A percentile compares a stretch with the other conserved stretches of the same genome.
phyloP scores from a whole-genome alignment of 2,329 filamentous ascomycete species.

The Akanthomyces lecanii region DNA sequence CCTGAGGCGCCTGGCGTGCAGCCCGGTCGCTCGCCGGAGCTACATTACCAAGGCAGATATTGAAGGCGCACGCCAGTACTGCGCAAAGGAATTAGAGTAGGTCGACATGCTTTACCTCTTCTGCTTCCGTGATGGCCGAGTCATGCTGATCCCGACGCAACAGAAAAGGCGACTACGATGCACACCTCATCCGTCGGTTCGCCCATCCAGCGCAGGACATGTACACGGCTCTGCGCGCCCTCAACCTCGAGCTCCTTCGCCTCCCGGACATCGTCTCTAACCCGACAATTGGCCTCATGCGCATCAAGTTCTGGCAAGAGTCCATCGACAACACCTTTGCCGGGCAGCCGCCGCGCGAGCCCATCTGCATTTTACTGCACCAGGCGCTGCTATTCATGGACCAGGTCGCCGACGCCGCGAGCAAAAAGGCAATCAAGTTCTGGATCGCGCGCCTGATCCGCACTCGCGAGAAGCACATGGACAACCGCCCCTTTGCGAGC shows the following conservation, averaged over 20 bases:
- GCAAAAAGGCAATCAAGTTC: constrained; percentile 56
- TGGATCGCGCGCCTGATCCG: constrained; percentile 75
- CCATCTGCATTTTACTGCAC: constrained; percentile 79
- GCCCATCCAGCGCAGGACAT: constrained; percentile 68
- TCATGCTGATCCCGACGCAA: neutral
- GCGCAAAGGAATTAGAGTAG: constrained; percentile 49
- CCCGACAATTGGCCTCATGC: constrained; percentile 79
- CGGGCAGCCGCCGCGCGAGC: constrained; percentile 79
- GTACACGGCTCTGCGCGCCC: constrained; percentile 83
- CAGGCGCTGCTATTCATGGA: constrained; percentile 63
- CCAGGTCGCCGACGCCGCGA: constrained; percentile 34
- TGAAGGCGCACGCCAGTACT: constrained; percentile 50
- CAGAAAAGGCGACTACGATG: constrained; percentile 85
- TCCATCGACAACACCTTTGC: constrained; percentile 73
- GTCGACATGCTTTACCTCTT: constrained; percentile 16
- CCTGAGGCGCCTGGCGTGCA: constrained; percentile 34
- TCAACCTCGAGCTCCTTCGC: constrained; percentile 88
- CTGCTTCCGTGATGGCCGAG: no score
- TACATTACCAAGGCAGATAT: constrained; percentile 50
- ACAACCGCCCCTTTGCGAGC: constrained; percentile 74
- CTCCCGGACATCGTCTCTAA: constrained; percentile 88
- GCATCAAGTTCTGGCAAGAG: constrained; percentile 94
- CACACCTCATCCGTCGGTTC: constrained; percentile 81
- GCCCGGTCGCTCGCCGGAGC: constrained; percentile 31
- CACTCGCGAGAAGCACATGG: constrained; percentile 76